These are phyloP conservation scores for Ganoderma meredithae DNA, from an alignment of 1,284 basidiomycete species.

Conservation along the genomic window DNA sequence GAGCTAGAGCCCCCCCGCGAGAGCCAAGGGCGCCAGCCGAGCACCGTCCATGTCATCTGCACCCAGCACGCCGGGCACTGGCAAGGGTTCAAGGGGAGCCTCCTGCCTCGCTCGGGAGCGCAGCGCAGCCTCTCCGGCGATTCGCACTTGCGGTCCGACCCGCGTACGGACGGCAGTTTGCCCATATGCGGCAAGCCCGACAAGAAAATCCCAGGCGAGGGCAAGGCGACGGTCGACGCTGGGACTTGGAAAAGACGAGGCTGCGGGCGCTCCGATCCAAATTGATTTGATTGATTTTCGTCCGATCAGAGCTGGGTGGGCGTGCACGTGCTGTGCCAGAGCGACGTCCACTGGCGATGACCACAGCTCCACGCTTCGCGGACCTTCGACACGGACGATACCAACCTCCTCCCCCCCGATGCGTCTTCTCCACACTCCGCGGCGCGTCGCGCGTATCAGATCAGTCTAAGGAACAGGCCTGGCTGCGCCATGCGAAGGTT, in stretches of 20 bases:
- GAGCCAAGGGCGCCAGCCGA: too few species aligned
- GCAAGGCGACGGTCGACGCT: too few species aligned
- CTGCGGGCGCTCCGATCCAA: not conserved
- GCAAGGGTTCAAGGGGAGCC: too few species aligned
- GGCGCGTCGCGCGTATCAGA: not conserved
- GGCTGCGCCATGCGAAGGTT: not conserved
- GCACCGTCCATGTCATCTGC: too few species aligned
- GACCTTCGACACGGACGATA: constrained; percentile 7
- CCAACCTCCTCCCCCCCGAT: constrained; percentile 1
- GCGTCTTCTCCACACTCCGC: constrained; percentile 9
- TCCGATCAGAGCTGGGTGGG: not conserved
- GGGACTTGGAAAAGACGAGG: too few species aligned
- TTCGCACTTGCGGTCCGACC: not conserved
- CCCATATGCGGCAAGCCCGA: not conserved
- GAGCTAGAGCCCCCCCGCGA: too few species aligned
- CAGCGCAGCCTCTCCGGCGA: constrained; percentile 4
- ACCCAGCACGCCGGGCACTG: too few species aligned
- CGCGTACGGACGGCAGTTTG: not conserved
- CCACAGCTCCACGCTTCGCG: constrained; percentile 23
- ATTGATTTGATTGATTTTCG: constrained; percentile 4
- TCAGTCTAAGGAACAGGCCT: not conserved
- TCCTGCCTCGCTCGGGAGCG: not conserved
- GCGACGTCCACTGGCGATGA: constrained; percentile 16
- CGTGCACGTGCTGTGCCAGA: not conserved
- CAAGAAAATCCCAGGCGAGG: too few species aligned